Percentiles rank a stretch among this genome's conserved stretches.
Evolutionary conservation across 768 basidiomycete genomes (phyloP).

Genomic region (Russula compacta): DNA sequence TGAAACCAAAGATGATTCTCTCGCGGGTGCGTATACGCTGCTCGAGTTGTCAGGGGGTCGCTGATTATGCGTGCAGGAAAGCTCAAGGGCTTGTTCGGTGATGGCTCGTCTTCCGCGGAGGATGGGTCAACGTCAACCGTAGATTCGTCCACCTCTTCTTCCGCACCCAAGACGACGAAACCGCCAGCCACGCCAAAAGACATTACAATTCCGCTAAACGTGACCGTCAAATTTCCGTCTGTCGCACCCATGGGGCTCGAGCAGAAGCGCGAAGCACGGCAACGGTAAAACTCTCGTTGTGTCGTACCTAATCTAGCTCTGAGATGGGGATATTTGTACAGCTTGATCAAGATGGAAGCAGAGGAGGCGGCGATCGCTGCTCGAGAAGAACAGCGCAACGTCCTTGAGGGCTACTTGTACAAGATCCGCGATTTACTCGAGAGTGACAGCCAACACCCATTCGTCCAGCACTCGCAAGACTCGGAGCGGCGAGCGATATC

Average conservation of each 20-base stretch:
- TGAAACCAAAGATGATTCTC: conserved; percentile 72
- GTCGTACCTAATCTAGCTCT: neutral
- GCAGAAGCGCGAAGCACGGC: conserved; percentile 65
- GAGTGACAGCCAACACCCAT: conserved; percentile 58
- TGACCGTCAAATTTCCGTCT: conserved; percentile 54
- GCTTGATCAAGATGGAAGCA: conserved; percentile 68
- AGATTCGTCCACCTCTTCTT: conserved; percentile 28
- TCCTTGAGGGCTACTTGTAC: conserved; percentile 91
- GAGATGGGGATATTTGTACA: conserved; percentile 25
- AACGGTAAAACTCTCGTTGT: conserved; percentile 43
- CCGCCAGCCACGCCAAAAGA: conserved; percentile 31
- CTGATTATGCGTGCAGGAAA: conserved; percentile 42
- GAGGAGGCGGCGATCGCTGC: conserved; percentile 69
- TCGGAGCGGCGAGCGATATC: conserved; percentile 60
- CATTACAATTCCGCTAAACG: conserved; percentile 58
- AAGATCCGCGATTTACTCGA: conserved; percentile 74
- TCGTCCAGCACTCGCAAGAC: conserved; percentile 76
- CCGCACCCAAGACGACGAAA: conserved; percentile 22
- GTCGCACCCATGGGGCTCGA: conserved; percentile 68
- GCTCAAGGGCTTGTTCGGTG: conserved; percentile 82
- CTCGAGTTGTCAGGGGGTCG: neutral
- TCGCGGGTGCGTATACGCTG: conserved; percentile 44
- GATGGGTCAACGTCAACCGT: conserved; percentile 30
- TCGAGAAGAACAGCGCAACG: conserved; percentile 85
- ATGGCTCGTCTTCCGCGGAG: conserved; percentile 31